Evolutionary conservation across 2,329 filamentous ascomycete species (phyloP).

Genomic region (Trichoderma atroviride): DNA sequence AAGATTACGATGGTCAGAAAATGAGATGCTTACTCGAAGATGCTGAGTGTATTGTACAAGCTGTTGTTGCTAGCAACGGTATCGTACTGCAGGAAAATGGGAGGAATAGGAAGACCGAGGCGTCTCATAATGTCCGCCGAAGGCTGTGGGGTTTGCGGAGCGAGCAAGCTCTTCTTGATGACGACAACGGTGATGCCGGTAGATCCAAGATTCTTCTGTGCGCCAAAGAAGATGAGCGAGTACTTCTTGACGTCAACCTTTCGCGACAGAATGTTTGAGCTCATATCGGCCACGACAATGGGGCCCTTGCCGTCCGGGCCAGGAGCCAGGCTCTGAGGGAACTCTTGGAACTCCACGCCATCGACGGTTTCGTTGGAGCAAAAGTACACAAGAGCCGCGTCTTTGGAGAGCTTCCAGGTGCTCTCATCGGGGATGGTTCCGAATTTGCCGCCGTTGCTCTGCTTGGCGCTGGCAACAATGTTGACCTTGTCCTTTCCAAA

Average conservation of each 20-base stretch:
- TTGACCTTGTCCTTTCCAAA: conserved; percentile 57
- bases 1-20: conserved; percentile 7
- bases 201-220: conserved; percentile 90
- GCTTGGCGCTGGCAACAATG: conserved; percentile 69
- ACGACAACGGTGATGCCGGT: conserved; percentile 87
- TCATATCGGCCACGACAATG: conserved; percentile 90
- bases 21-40: conserved; percentile 69
- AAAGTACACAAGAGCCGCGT: conserved; percentile 78
- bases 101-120: conserved; percentile 75
- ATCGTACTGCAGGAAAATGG: conserved; percentile 80
- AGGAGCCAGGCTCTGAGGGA: conserved; percentile 65
- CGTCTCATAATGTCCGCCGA: conserved; percentile 65
- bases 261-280: conserved; percentile 86
- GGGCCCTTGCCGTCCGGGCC: conserved; percentile 63
- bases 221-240: conserved; percentile 85
- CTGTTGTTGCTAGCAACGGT: conserved; percentile 90
- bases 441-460: conserved; percentile 75
- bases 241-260: conserved; percentile 77
- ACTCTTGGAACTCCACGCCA: conserved; percentile 83
- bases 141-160: conserved; percentile 67
- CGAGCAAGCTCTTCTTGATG: conserved; percentile 77
- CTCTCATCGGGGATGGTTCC: conserved; percentile 78
- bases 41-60: conserved; percentile 92
- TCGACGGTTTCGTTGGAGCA: conserved; percentile 96
- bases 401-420: conserved; percentile 72